A percentile compares a stretch with the other conserved stretches of the same genome.
These are phyloP conservation scores for Eucommia ulmoides DNA, from an alignment of 257 asterid species.

Conservation along the genomic window DNA sequence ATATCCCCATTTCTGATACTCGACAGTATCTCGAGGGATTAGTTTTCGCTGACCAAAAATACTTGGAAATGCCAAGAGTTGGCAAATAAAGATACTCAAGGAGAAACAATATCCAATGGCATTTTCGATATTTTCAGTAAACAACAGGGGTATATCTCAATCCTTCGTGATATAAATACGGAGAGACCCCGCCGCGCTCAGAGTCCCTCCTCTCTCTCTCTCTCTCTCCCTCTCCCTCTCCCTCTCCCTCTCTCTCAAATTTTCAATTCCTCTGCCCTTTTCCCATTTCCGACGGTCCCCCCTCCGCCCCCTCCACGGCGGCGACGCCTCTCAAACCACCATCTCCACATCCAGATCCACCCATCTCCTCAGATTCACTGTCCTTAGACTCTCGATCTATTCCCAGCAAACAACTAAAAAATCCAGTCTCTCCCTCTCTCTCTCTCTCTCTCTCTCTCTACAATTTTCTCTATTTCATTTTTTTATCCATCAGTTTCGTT, in stretches of 20 bases:
- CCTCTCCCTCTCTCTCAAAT: background rate
- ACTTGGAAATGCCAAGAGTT: too few relatives aligned
- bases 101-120: too few relatives aligned
- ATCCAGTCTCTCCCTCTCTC: too few relatives aligned
- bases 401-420: background rate
- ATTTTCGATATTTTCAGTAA: background rate
- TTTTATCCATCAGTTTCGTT: background rate
- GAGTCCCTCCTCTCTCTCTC: background rate
- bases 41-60: too few relatives aligned
- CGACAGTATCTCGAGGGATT: too few relatives aligned
- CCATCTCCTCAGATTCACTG: background rate
- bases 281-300: too few relatives aligned
- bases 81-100: too few relatives aligned
- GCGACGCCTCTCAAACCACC: background rate
- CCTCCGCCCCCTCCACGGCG: too few relatives aligned
- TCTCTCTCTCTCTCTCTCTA: too few relatives aligned
- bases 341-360: background rate
- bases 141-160: background rate
- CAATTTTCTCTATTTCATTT: background rate
- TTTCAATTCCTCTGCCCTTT: background rate
- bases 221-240: background rate
- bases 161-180: background rate
- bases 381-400: background rate
- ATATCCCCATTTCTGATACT: too few relatives aligned
- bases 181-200: background rate